phyloP scores from a whole-genome alignment of 176 grass and related monocot species.

The Aegilops tauschii region DNA sequence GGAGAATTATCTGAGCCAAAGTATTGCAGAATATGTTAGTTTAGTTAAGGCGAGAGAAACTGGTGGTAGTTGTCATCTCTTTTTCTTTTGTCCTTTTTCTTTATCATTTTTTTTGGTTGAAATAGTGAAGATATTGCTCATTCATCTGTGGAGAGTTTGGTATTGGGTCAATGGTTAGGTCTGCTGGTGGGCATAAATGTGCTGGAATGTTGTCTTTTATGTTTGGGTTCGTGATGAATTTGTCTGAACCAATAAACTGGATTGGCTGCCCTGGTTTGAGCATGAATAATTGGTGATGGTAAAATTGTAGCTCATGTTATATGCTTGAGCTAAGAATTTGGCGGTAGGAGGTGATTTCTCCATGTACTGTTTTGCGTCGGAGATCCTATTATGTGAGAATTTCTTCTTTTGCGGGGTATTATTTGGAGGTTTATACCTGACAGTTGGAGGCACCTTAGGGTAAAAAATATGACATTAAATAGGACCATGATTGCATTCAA shows the following conservation, averaged over 20 bases:
- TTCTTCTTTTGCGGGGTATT: background rate
- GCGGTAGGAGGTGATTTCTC: background rate
- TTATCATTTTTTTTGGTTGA: slow-evolving; percentile 34
- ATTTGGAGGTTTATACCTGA: background rate
- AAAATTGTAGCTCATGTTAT: slow-evolving; percentile 22
- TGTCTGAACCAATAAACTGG: background rate
- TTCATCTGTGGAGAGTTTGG: slow-evolving; percentile 39
- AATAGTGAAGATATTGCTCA: slow-evolving; percentile 29
- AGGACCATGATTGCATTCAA: background rate
- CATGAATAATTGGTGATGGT: background rate
- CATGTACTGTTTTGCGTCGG: background rate
- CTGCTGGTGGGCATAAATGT: slow-evolving; percentile 32
- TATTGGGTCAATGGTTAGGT: slow-evolving; percentile 43
- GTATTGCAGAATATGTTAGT: slow-evolving; percentile 25
- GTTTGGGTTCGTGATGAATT: slow-evolving; percentile 28
- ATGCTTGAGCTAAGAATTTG: slow-evolving; percentile 19
- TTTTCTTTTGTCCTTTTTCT: slow-evolving; percentile 30
- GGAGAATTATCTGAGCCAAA: slow-evolving; percentile 28
- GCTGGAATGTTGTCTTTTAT: slow-evolving; percentile 37
- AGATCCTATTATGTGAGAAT: background rate
- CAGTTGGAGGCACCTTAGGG: background rate
- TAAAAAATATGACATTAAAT: background rate
- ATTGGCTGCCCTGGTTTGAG: background rate
- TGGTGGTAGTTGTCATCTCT: slow-evolving; percentile 41
- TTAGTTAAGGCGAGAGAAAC: slow-evolving; percentile 33